phyloP scores from a whole-genome alignment of 306 rosid species.

The Senna tora region DNA sequence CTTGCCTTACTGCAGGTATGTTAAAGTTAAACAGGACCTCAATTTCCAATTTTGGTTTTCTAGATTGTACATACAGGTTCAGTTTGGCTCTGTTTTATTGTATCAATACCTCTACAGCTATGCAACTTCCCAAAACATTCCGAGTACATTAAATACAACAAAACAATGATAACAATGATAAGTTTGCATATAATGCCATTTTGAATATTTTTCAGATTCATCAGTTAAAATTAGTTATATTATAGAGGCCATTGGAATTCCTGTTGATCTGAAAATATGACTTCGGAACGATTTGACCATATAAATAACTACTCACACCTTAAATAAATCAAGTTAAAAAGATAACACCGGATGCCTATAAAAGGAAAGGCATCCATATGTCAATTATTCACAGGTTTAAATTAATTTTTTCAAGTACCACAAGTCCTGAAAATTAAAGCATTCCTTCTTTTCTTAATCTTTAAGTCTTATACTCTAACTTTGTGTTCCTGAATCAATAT shows the following conservation, averaged over 20 bases:
- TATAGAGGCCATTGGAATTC: neutral
- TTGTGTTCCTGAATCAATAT: too few relatives aligned
- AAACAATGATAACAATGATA: neutral
- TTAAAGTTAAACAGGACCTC: too few relatives aligned
- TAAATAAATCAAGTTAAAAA: neutral
- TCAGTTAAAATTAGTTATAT: slow-evolving; percentile 13
- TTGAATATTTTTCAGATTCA: slow-evolving; percentile 12
- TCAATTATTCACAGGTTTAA: neutral
- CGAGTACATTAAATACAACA: neutral
- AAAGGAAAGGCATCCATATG: neutral
- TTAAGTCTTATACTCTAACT: too few relatives aligned
- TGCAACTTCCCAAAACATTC: too few relatives aligned
- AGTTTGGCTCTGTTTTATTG: slow-evolving; percentile 18
- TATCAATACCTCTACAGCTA: too few relatives aligned
- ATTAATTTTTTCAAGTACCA: slow-evolving; percentile 2
- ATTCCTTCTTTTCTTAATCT: too few relatives aligned
- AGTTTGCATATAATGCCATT: neutral
- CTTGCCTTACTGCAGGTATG: neutral
- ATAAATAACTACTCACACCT: neutral
- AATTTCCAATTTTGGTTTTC: neutral
- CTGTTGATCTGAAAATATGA: neutral
- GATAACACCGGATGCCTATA: neutral
- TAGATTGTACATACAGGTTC: slow-evolving; percentile 19
- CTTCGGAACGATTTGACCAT: slow-evolving; percentile 15
- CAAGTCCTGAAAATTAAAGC: neutral